Percentiles rank a stretch among this genome's conserved stretches.
These are phyloP conservation scores for Dactylellina parvicollis DNA, from an alignment of 2,329 filamentous ascomycete genomes.

Conservation along the genomic window DNA sequence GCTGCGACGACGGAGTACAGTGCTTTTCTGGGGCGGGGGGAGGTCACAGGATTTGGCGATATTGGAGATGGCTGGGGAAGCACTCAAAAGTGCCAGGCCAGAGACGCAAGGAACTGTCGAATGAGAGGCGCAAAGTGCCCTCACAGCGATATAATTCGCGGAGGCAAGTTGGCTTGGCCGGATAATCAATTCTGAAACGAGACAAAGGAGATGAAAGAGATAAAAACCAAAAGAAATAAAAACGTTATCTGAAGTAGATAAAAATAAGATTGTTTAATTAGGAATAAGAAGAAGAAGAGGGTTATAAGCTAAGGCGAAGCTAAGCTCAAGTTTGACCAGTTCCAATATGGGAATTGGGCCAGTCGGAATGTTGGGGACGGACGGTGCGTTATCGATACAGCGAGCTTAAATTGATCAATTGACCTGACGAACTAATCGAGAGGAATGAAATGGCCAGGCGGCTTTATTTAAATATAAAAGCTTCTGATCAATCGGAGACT, in stretches of 20 bases:
- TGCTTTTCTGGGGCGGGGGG: conserved; percentile 2
- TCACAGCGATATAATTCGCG: conserved; percentile 48
- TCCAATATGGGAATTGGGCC: conserved; percentile 21
- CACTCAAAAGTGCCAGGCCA: conserved; percentile 33
- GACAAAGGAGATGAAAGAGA: conserved; percentile 29
- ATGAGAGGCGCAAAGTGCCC: conserved; percentile 44
- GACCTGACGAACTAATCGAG: conserved; percentile 18
- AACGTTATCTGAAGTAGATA: conserved; percentile 9
- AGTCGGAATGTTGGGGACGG: conserved; percentile 20
- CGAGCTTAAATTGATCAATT: conserved; percentile 30
- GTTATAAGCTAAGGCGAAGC: not conserved
- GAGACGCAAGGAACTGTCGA: conserved; percentile 53
- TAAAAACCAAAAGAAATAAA: conserved; percentile 4
- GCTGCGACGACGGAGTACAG: not conserved
- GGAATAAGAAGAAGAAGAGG: conserved; percentile 3
- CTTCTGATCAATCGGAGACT: conserved; percentile 45
- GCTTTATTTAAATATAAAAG: conserved; percentile 42
- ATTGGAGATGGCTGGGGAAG: conserved; percentile 53
- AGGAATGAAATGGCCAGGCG: conserved; percentile 26
- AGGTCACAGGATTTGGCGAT: conserved; percentile 38
- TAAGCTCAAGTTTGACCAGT: conserved; percentile 11
- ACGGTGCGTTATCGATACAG: conserved; percentile 31
- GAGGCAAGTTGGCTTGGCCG: conserved; percentile 41
- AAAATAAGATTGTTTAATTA: not conserved
- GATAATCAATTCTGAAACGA: conserved; percentile 53